A percentile compares a stretch with the other conserved stretches of the same genome.
These are phyloP conservation scores for Mycena maculata DNA, from an alignment of 768 basidiomycete species.

Conservation along the genomic window DNA sequence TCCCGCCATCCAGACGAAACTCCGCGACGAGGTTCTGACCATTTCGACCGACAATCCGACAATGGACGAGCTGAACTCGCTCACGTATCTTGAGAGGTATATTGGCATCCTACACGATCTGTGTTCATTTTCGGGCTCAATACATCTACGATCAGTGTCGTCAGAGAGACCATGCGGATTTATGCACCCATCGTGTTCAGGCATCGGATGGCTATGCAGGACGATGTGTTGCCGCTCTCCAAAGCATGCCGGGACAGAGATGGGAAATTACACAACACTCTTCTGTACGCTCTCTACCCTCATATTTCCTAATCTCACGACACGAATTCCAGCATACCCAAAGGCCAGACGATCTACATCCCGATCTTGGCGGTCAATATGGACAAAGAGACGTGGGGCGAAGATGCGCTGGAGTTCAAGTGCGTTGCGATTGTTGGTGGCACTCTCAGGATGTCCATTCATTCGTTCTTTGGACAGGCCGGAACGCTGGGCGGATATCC, in stretches of 20 bases:
- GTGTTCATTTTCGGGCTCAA: background rate
- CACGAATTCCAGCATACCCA: background rate
- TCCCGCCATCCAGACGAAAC: background rate
- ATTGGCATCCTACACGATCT: too few relatives aligned
- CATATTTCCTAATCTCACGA: background rate
- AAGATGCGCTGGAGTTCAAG: constrained; percentile 59
- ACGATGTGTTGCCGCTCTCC: constrained; percentile 49
- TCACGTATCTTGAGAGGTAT: constrained; percentile 46
- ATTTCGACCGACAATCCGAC: constrained; percentile 20
- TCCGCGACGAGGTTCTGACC: background rate
- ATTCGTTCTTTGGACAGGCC: background rate
- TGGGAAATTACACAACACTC: background rate
- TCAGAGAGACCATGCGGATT: constrained; percentile 54
- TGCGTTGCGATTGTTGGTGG: background rate
- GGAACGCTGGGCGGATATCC: constrained; percentile 37
- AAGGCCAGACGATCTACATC: constrained; percentile 57
- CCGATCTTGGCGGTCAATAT: constrained; percentile 67
- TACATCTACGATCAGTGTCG: constrained; percentile 44
- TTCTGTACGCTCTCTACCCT: background rate
- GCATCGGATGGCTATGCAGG: constrained; percentile 43
- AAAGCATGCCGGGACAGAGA: constrained; percentile 44
- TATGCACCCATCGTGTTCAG: constrained; percentile 49
- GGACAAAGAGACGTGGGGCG: constrained; percentile 67
- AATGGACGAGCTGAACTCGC: constrained; percentile 43
- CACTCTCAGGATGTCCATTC: background rate